These are phyloP conservation scores for Fusarium transvaalense DNA, from an alignment of 2,329 filamentous ascomycete genomes.

Conservation along the genomic window DNA sequence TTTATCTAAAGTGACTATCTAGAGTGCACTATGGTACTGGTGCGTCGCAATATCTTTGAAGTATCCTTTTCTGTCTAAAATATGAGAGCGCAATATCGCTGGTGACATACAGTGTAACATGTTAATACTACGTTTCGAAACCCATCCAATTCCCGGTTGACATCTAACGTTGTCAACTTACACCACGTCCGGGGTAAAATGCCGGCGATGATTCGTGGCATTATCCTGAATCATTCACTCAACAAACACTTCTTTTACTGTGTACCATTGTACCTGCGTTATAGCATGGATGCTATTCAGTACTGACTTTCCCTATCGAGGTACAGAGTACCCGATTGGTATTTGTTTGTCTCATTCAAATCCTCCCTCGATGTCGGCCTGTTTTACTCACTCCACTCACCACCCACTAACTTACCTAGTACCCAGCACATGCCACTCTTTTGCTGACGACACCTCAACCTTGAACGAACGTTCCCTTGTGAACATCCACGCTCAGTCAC, in stretches of 20 bases:
- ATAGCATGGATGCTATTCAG: background rate
- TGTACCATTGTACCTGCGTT: background rate
- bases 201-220: background rate
- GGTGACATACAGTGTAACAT: background rate
- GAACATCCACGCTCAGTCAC: conserved; percentile 16
- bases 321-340: background rate
- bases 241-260: background rate
- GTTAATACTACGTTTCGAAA: background rate
- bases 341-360: conserved; percentile 1
- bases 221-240: background rate
- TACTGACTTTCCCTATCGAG: background rate
- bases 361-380: background rate
- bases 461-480: conserved; percentile 27
- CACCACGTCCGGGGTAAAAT: background rate
- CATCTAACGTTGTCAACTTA: conserved; percentile 2
- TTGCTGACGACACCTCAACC: conserved; percentile 40
- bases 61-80: background rate
- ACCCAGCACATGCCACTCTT: conserved; percentile 27
- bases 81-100: background rate
- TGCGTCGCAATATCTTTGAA: background rate
- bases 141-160: conserved; percentile 1
- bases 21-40: background rate
- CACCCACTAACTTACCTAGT: conserved; percentile 17
- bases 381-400: conserved; percentile 18
- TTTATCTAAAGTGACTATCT: conserved; percentile 2